Conservation (phyloP, 139 green algal genomes). For the Haematococcus sp. region DNA sequence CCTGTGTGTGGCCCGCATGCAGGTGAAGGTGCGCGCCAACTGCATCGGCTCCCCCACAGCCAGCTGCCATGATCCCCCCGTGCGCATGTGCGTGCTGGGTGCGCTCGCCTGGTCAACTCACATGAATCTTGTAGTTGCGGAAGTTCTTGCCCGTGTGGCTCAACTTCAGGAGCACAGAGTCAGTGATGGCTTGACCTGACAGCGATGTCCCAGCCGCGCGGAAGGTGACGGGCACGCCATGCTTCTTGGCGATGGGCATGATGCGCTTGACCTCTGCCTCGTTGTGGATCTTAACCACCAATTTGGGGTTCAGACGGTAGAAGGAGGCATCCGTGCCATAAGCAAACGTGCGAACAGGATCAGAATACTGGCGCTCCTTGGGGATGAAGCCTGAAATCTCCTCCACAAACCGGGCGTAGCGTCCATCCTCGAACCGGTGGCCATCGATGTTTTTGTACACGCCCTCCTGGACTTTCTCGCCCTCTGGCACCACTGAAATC, state of each 20-base stretch:
- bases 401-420: slow-evolving; percentile 81
- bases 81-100: too few species aligned
- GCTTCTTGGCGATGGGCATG: slow-evolving; percentile 81
- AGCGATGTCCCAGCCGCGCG: slow-evolving; percentile 91
- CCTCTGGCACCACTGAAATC: slow-evolving; percentile 44
- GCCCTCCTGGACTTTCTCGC: slow-evolving; percentile 40
- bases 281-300: slow-evolving; percentile 83
- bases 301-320: slow-evolving; percentile 90
- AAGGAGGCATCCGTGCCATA: slow-evolving; percentile 90
- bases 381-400: slow-evolving; percentile 84
- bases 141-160: slow-evolving; percentile 96
- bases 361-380: slow-evolving; percentile 73
- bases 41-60: too few species aligned
- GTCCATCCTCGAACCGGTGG: slow-evolving; percentile 81
- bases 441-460: slow-evolving; percentile 76
- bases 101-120: slow-evolving; percentile 41
- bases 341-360: slow-evolving; percentile 90
- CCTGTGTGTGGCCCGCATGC: too few species aligned
- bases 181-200: slow-evolving; percentile 89
- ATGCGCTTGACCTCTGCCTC: slow-evolving; percentile 87
- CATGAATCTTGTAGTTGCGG: slow-evolving; percentile 85
- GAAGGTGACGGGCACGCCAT: slow-evolving; percentile 94
- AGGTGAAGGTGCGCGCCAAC: too few species aligned
- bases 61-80: too few species aligned
- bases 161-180: slow-evolving; percentile 95